Evolutionary conservation across 108 stramenopile genomes (phyloP).

Genomic region (Skeletonema costatum): DNA sequence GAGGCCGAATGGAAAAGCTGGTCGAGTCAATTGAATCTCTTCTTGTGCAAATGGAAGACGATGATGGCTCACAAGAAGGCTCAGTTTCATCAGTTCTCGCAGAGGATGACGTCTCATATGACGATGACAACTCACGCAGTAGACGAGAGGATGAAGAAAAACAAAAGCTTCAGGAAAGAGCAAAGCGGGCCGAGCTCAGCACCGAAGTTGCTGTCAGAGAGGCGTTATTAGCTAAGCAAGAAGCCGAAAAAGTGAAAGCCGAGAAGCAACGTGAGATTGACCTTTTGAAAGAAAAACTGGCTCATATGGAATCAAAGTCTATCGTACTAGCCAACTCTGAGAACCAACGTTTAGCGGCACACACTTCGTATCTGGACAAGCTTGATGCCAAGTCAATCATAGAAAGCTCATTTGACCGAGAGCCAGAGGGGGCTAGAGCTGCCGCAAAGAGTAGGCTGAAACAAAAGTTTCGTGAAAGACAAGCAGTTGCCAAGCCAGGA

Average conservation of each 20-base stretch:
- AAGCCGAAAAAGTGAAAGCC: slow-evolving; percentile 45
- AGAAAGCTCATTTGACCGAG: slow-evolving; percentile 41
- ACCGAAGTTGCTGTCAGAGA: slow-evolving; percentile 82
- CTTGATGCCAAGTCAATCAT: slow-evolving; percentile 49
- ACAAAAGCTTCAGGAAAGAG: slow-evolving; percentile 56
- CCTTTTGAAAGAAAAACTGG: slow-evolving; percentile 49
- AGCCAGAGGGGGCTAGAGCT: slow-evolving; percentile 17
- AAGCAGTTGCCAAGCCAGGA: slow-evolving; percentile 7
- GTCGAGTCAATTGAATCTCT: slow-evolving; percentile 75
- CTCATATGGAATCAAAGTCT: slow-evolving; percentile 46
- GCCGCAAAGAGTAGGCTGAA: slow-evolving; percentile 51
- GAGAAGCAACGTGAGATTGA: slow-evolving; percentile 79
- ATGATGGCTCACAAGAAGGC: slow-evolving; percentile 55
- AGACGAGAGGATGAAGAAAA: slow-evolving; percentile 45
- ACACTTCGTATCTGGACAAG: slow-evolving; percentile 40
- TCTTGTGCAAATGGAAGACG: slow-evolving; percentile 69
- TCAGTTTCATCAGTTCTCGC: background rate
- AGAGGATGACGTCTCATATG: slow-evolving; percentile 21
- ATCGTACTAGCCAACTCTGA: slow-evolving; percentile 35
- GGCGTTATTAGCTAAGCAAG: slow-evolving; percentile 63
- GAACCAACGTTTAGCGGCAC: slow-evolving; percentile 24
- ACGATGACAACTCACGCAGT: slow-evolving; percentile 13
- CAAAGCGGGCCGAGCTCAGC: slow-evolving; percentile 71
- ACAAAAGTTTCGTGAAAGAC: slow-evolving; percentile 69
- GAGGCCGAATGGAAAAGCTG: slow-evolving; percentile 70